Evolutionary conservation across 2,329 filamentous ascomycete genomes (phyloP), one percentile per base, ranked within the genome.

Genomic region (Podosphaera aphanis): DNA sequence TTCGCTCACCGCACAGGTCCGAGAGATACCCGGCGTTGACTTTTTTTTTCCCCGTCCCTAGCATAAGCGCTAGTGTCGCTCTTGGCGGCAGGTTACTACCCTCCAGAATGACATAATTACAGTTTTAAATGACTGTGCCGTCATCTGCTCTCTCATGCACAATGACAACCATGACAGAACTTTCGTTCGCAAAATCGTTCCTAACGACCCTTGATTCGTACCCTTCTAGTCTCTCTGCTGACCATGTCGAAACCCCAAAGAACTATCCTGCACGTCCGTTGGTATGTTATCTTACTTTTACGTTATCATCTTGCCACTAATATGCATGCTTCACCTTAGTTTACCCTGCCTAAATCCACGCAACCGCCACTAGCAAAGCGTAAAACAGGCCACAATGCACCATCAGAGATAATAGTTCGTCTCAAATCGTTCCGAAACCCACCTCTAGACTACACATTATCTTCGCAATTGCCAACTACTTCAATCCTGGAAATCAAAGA

Each of bases 221-320:
- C 43, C 80, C 85, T 6, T 62, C 77, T 55, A 92, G 86, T 67
- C 73, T 95, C 51, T 76, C 79, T n/a, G 68, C 82, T 52, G 84
- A 95, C 62, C 81, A 94, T 74, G 77, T 92, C 61, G 83, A 88
- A 63, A 83, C 94, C 59, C 76, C 83, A 43, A 77, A 77, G 56
- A 74, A 70, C 53, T 86, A 88, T 60, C 80, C 83, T 20, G 67
- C 80, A 21, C 75, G 81, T 50, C 70, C 76, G 52, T 79, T 85
- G 15, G 88, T 94, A 72, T 25, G 77, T 61, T 23, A 16, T 35
- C 16, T 39, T 43, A 44, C 19, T 25, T 35, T 39, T 25, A 5
- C n/a, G 23, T 31, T 15, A 20, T 25, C 10, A 23, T 20, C 6
- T 10, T 44, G 39, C 47, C 2, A 18, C 35, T 35, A 18, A 44